Evolutionary conservation across 2,329 filamentous ascomycete genomes (phyloP), one percentile per base, ranked within the genome.

Genomic region (Pezizomycotina sp.): DNA sequence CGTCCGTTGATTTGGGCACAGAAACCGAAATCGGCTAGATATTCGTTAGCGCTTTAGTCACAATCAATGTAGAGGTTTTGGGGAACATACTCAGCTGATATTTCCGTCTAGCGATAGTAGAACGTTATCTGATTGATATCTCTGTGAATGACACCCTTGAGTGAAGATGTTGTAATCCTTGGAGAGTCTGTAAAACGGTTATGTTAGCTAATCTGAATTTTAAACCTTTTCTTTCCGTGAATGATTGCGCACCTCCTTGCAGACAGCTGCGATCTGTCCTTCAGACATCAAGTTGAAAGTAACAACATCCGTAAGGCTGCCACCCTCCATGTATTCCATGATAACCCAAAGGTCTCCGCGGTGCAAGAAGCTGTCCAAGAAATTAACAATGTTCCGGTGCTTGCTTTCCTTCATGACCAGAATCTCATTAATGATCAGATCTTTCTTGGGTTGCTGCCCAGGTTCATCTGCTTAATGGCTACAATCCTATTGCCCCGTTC

Each of bases 261-360:
- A 95, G 13, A 98, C 86, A 2, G 84, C 82, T 6, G 89, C 84
- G 53, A 98, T 95, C 60, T 95, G 89, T 2, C 81, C 82, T 58
- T 98, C 89, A 5, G 78, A 86, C 89, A 98, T 95, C 54, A 95
- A 92, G 60, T 95, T 95, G 61, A 92, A 95, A 3, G 89, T 98
- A 38, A 98, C 89, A 35, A 98, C 89, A 58, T 98, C 89, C 7
- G 89, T 98, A 56, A 98, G 64, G 59, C 83, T 93, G 46, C 89
- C 89, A 42, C 89, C 89, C 58, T 98, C 86, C 89, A 98, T 98
- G 54, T 86, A 98, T 60, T 98, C 89, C 89, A 98, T 98, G 21
- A 95, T 82, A 1, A 98, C 89, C 89, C 89, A 98, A 19, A 98
- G 63, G 57, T 95, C 89, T 27, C 86, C 80, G 8, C 72, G 70